phyloP scores from a whole-genome alignment of 306 rosid genomes.

The Neltuma alba region DNA sequence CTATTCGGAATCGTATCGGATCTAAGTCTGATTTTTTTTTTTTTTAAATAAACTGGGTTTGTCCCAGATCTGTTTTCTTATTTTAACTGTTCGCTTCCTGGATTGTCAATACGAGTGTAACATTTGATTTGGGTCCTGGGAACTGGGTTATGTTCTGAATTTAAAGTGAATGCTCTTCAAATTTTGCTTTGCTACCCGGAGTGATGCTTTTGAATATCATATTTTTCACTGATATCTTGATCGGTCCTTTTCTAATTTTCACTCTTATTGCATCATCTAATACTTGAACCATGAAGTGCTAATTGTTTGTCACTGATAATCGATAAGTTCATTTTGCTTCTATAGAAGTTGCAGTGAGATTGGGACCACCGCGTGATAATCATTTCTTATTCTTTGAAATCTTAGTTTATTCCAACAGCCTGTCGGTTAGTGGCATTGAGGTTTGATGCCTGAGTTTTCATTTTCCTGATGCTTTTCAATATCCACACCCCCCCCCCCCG shows the following conservation, averaged over 20 bases:
- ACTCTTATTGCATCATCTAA: neutral
- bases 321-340: neutral
- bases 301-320: neutral
- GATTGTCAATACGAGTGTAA: neutral
- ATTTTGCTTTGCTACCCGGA: neutral
- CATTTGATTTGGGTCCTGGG: neutral
- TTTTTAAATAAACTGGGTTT: slow-evolving; percentile 1
- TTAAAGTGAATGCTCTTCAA: neutral
- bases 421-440: neutral
- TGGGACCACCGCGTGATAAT: neutral
- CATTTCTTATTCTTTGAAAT: neutral
- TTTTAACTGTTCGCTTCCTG: neutral
- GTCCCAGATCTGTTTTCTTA: slow-evolving; percentile 10
- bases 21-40: slow-evolving; percentile 6
- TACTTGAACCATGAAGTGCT: neutral
- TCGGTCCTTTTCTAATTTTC: neutral
- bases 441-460: neutral
- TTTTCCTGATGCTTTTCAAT: neutral
- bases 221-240: neutral
- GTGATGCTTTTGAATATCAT: neutral
- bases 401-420: neutral
- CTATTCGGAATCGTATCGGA: slow-evolving; percentile 13
- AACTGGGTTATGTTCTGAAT: neutral
- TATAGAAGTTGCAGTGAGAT: neutral
- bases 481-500: too few species aligned